phyloP scores from a whole-genome alignment of 2,329 filamentous ascomycete species.

The Sporothrix phasma region DNA sequence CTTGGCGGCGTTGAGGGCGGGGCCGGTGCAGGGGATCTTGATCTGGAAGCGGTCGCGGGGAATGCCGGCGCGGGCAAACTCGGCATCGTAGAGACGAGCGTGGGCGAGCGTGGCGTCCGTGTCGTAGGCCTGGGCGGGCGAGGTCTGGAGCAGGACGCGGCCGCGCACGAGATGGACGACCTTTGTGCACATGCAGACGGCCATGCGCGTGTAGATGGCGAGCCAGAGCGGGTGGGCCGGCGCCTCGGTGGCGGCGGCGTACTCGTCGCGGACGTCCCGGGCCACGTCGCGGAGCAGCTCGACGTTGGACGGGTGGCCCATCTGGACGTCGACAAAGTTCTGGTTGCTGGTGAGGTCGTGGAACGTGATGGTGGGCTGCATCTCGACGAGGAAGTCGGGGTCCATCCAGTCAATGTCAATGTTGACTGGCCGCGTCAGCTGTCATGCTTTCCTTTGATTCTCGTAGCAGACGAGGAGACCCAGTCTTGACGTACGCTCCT shows the following conservation, averaged over 20 bases:
- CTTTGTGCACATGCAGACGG: constrained; percentile 37
- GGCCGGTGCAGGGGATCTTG: constrained; percentile 41
- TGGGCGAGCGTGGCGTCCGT: constrained; percentile 35
- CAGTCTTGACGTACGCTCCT: constrained; percentile 27
- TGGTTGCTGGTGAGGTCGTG: constrained; percentile 44
- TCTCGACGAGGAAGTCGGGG: constrained; percentile 35
- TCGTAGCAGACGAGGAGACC: rapidly evolving
- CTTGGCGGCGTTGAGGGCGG: constrained; percentile 36
- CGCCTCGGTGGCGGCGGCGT: constrained; percentile 13
- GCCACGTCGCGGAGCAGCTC: constrained; percentile 33
- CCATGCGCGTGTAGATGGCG: constrained; percentile 38
- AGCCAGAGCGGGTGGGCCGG: constrained; percentile 27
- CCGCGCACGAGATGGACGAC: constrained; percentile 37
- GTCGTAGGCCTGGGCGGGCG: constrained; percentile 37
- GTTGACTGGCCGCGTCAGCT: constrained; percentile 30
- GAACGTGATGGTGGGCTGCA: constrained; percentile 28
- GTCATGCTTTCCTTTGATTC: neutral
- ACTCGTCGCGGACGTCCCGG: constrained; percentile 34
- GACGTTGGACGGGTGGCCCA: constrained; percentile 34
- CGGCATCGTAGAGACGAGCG: constrained; percentile 35
- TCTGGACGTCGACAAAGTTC: constrained; percentile 37
- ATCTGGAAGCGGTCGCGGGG: constrained; percentile 38
- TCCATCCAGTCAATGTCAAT: constrained; percentile 45
- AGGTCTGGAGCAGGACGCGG: constrained; percentile 39
- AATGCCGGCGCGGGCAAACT: constrained; percentile 37